These are phyloP conservation scores for Yamadazyma sp. DNA, from an alignment of 805 yeast species.

Conservation along the genomic window DNA sequence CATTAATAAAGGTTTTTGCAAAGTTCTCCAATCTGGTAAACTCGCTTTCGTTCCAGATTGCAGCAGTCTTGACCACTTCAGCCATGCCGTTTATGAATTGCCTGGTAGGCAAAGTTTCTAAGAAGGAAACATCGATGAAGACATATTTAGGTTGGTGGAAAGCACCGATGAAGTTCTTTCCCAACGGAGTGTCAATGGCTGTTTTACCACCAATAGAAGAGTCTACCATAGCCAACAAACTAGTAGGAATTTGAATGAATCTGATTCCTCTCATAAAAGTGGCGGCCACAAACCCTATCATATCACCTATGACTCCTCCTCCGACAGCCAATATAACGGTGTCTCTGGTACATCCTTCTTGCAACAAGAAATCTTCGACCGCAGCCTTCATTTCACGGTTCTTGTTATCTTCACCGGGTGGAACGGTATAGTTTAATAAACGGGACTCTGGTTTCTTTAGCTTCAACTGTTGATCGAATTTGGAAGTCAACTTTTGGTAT, in stretches of 20 bases:
- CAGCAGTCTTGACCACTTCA: constrained; percentile 96
- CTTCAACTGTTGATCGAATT: constrained; percentile 40
- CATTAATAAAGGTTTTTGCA: constrained; percentile 65
- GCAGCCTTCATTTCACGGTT: constrained; percentile 85
- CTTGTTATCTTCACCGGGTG: constrained; percentile 94
- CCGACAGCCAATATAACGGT: constrained; percentile 93
- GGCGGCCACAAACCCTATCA: constrained; percentile 99
- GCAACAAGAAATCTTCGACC: constrained; percentile 84
- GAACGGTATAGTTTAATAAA: constrained; percentile 66
- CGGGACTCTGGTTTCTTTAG: constrained; percentile 54
- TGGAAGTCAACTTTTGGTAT: constrained; percentile 45
- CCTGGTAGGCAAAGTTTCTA: constrained; percentile 85
- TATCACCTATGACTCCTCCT: constrained; percentile 98
- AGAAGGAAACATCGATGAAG: constrained; percentile 82
- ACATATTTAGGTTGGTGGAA: constrained; percentile 95
- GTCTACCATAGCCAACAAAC: constrained; percentile 94
- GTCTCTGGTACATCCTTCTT: constrained; percentile 90
- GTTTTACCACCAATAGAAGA: constrained; percentile 98
- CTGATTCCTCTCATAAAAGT: constrained; percentile 98
- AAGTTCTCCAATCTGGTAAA: constrained; percentile 80
- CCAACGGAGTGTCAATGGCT: constrained; percentile 94
- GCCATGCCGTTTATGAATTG: constrained; percentile 98
- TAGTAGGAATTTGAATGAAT: constrained; percentile 91
- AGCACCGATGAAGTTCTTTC: constrained; percentile 94
- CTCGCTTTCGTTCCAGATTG: constrained; percentile 92